Evolutionary conservation across 2,329 filamentous ascomycete species (phyloP).

Genomic region (Cercospora canescens): DNA sequence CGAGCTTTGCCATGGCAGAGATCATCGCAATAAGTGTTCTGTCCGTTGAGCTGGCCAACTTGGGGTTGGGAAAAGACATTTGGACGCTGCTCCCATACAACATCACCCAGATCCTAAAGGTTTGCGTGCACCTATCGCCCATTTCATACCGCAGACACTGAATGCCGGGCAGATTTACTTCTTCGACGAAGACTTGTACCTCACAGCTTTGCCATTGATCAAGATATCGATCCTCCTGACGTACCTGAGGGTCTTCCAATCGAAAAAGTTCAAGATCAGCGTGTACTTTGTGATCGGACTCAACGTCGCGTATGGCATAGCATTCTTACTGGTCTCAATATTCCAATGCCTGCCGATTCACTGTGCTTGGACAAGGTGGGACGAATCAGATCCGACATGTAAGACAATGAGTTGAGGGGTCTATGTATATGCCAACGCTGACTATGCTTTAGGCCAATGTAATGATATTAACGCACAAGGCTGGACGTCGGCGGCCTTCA

Average conservation of each 20-base stretch:
- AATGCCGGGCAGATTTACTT: conserved; percentile 15
- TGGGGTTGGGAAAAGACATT: conserved; percentile 16
- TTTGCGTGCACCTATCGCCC: no score
- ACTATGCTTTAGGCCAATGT: neutral
- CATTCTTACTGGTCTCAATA: conserved; percentile 20
- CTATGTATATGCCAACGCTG: neutral
- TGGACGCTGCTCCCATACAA: conserved; percentile 22
- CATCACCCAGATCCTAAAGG: conserved; percentile 17
- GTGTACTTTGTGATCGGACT: conserved; percentile 18
- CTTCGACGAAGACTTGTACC: conserved; percentile 21
- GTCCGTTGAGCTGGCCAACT: conserved; percentile 6
- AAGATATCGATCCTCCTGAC: conserved; percentile 24
- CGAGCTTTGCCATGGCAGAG: conserved; percentile 14
- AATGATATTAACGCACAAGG: conserved; percentile 26
- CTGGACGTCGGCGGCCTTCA: conserved; percentile 22
- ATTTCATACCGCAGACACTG: no score
- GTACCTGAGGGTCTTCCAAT: conserved; percentile 26
- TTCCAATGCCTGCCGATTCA: conserved; percentile 22
- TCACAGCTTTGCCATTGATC: conserved; percentile 18
- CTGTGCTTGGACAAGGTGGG: conserved; percentile 21
- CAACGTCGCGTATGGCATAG: conserved; percentile 19
- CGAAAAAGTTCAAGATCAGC: conserved; percentile 11
- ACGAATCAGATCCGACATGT: conserved; percentile 11
- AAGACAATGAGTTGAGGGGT: neutral
- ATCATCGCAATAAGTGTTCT: conserved; percentile 17